A percentile compares a stretch with the other conserved stretches of the same genome.
phyloP scores from a whole-genome alignment of 2,329 filamentous ascomycete species.

The Aspergillus fumigatiaffinis region DNA sequence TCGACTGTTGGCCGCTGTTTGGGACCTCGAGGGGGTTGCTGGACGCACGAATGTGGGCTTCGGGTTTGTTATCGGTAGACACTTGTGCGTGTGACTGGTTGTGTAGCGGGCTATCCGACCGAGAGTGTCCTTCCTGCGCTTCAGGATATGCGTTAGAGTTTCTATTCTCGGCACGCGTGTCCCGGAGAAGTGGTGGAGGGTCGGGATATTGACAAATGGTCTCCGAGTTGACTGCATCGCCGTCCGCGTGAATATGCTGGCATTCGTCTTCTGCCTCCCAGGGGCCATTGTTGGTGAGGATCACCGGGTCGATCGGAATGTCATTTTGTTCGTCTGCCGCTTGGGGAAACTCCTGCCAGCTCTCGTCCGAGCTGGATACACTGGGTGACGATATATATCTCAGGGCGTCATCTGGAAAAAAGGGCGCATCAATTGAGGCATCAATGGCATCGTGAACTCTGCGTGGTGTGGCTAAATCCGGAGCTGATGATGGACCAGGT shows the following conservation, averaged over 20 bases:
- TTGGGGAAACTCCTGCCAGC: constrained; percentile 2
- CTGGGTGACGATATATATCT: constrained; percentile 1
- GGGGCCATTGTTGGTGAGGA: constrained; percentile 4
- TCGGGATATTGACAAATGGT: constrained; percentile 9
- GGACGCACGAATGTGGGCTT: background rate
- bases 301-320: constrained; percentile 5
- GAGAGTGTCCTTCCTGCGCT: background rate
- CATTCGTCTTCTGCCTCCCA: constrained; percentile 1
- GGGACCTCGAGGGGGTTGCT: background rate
- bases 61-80: background rate
- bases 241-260: constrained; percentile 1
- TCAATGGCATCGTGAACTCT: background rate
- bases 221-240: background rate
- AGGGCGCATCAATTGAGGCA: constrained; percentile 2
- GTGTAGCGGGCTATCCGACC: background rate
- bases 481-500: background rate
- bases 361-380: constrained; percentile 4
- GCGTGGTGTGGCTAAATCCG: constrained; percentile 2
- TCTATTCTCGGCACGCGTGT: background rate
- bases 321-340: constrained; percentile 1
- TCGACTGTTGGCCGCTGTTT: constrained; percentile 1
- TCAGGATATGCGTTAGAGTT: constrained; percentile 1
- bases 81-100: constrained; percentile 1
- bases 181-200: background rate
- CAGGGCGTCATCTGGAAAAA: constrained; percentile 1